Evolutionary conservation across 441 rosid genomes (phyloP), one percentile per base, ranked within the genome.

Genomic region (Francoa sonchifolia): DNA sequence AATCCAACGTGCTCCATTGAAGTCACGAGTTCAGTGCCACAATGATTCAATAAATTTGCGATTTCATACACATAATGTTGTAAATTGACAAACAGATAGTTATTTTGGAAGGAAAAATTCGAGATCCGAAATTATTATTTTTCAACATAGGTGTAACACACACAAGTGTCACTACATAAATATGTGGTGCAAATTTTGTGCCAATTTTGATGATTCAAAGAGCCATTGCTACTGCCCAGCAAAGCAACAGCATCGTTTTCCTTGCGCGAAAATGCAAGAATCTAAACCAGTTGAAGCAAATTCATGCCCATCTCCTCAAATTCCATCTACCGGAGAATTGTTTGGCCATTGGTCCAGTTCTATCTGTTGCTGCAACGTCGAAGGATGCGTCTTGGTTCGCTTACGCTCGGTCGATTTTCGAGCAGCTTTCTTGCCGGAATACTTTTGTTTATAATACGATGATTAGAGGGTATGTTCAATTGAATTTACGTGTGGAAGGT

Each of bases 251-350:
- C n/a, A n/a, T 58, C 29, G 3, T 23, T 54, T 40, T 43, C 8
- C 18, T 60, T 19, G 20, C 52, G 1, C 36, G 20, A 13, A 32
- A 16, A 44, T 55, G 63, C 63, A 60, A 37, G 48, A 38, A 62
- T 5, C 37, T 65, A 12, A 60, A 39, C 39, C 63, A 65, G 30
- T 44, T 55, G 42, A 65, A 65, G 54, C 57, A 60, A 44, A 36
- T 60, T 34, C 71, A 60, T 15, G 71, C 53, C 34, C 54, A 55
- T 39, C 32, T 65, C 20, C 46, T 60, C 47, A 65, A 47, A 57
- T 30, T 54, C 50, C 12, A 27, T 19, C 39, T 26, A 10, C 25
- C 16, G 33, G 44, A 39, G 16, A 48, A 47, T 57, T 59, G 59
- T 5, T 17, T 48, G 12, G 39, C 48, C 43, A 26, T 56, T 22